phyloP scores from a whole-genome alignment of 1,284 basidiomycete genomes.

The Lignosus rhinocerotis region DNA sequence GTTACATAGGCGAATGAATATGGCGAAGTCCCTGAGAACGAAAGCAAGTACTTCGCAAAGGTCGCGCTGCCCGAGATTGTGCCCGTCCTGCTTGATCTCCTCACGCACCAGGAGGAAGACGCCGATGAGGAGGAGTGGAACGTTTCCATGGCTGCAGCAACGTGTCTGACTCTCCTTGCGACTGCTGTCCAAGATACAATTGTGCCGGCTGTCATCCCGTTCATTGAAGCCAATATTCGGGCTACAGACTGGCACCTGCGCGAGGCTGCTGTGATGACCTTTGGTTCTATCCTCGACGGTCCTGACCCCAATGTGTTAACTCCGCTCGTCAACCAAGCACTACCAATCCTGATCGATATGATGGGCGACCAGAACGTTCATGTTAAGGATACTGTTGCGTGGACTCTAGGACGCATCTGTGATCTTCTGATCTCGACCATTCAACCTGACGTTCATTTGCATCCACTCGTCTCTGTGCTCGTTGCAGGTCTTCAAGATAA shows the following conservation, averaged over 20 bases:
- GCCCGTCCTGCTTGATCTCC: constrained; percentile 86
- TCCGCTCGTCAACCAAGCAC: constrained; percentile 92
- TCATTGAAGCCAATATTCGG: constrained; percentile 97
- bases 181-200: constrained; percentile 91
- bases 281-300: constrained; percentile 96
- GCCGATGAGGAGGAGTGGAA: constrained; percentile 99
- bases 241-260: constrained; percentile 91
- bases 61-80: constrained; percentile 93
- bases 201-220: constrained; percentile 93
- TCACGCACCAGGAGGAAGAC: constrained; percentile 95
- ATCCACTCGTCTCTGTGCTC: constrained; percentile 82
- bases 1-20: constrained; percentile 78
- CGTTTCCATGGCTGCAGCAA: constrained; percentile 96
- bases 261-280: constrained; percentile 98
- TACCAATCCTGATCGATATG: constrained; percentile 95
- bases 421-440: constrained; percentile 88
- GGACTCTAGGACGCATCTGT: constrained; percentile 96
- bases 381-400: constrained; percentile 97
- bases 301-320: constrained; percentile 86
- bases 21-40: constrained; percentile 86
- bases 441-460: constrained; percentile 88
- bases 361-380: constrained; percentile 85
- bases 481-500: constrained; percentile 83
- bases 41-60: constrained; percentile 92
- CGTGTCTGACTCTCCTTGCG: constrained; percentile 88